Conservation (phyloP, 345 rosid species). For the Salix exigua region DNA sequence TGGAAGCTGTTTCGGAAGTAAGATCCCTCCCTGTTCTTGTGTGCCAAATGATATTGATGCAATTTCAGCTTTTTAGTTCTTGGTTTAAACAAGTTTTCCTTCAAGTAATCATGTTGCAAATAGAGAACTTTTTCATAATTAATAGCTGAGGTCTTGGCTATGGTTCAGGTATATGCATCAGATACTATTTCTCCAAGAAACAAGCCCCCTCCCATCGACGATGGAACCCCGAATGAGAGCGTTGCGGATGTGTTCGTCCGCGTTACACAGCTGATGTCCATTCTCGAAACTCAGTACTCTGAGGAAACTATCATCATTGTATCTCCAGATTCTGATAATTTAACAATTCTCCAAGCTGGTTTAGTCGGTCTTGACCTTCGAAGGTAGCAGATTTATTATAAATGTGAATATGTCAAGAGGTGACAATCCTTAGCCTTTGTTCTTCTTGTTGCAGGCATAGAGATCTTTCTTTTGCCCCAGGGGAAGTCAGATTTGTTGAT, state of each 20-base stretch:
- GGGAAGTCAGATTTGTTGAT: constrained; percentile 78
- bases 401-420: background rate
- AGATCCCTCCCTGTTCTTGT: constrained; percentile 2
- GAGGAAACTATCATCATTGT: constrained; percentile 65
- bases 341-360: constrained; percentile 81
- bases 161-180: constrained; percentile 64
- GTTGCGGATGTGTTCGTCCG: constrained; percentile 87
- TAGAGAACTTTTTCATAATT: no score
- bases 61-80: background rate
- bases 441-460: constrained; percentile 51
- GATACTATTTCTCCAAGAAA: constrained; percentile 71
- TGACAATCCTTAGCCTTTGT: background rate
- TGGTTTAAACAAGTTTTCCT: background rate
- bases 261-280: constrained; percentile 86
- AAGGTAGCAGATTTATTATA: constrained; percentile 35
- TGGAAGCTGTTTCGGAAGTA: constrained; percentile 78
- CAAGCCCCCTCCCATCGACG: constrained; percentile 85
- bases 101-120: background rate
- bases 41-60: background rate
- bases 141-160: background rate
- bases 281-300: constrained; percentile 90
- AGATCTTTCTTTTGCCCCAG: constrained; percentile 67
- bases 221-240: constrained; percentile 95
- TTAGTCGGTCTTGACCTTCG: constrained; percentile 78
- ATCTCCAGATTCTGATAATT: constrained; percentile 89